Percentiles rank a stretch among this genome's conserved stretches.
These are phyloP conservation scores for Mikania micrantha DNA, from an alignment of 129 eudicot species.

Conservation along the genomic window DNA sequence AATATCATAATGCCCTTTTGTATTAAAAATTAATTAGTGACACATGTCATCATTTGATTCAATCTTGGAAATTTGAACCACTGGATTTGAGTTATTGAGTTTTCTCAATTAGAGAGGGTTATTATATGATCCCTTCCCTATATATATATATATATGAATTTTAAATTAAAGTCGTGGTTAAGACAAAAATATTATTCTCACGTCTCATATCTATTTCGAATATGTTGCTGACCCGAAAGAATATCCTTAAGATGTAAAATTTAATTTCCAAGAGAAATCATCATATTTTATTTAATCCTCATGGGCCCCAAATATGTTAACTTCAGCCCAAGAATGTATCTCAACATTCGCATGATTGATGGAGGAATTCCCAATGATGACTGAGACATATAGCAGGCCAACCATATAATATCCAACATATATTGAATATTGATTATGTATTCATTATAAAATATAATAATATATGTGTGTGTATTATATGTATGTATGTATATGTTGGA, in stretches of 20 bases:
- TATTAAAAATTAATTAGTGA: too few species aligned
- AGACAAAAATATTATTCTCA: neutral
- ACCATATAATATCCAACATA: neutral
- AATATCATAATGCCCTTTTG: too few species aligned
- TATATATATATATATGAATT: too few species aligned
- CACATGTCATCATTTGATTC: too few species aligned
- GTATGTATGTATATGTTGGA: neutral
- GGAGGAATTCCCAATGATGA: constrained; percentile 17
- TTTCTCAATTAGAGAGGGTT: too few species aligned
- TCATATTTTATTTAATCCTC: too few species aligned
- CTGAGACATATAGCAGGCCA: constrained; percentile 29
- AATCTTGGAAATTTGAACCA: too few species aligned
- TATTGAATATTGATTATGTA: constrained; percentile 1
- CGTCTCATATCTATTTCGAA: neutral
- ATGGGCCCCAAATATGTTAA: neutral
- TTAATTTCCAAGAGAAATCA: neutral
- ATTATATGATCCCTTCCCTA: too few species aligned
- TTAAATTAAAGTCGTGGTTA: too few species aligned
- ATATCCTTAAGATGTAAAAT: neutral
- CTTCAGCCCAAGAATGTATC: neutral
- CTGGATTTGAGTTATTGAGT: too few species aligned
- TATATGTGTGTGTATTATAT: neutral
- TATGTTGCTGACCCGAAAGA: neutral
- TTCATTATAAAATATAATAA: neutral
- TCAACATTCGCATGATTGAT: constrained; percentile 11